Evolutionary conservation across 2,329 filamentous ascomycete species (phyloP).

Genomic region (Talaromyces islandicus): DNA sequence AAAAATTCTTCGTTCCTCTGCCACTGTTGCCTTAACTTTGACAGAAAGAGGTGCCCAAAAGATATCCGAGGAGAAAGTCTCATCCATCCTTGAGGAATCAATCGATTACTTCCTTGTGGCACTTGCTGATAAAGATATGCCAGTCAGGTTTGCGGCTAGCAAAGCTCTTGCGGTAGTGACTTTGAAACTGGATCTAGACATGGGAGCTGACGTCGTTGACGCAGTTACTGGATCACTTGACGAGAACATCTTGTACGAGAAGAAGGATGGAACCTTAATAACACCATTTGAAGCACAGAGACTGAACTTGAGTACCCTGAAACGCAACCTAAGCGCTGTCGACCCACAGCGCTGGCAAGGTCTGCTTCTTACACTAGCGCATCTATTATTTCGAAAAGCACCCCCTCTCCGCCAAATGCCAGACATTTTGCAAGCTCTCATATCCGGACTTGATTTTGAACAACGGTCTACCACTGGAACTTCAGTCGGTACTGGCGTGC

Average conservation of each 20-base stretch:
- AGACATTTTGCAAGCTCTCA: constrained; percentile 67
- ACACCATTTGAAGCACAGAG: constrained; percentile 27
- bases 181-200: constrained; percentile 68
- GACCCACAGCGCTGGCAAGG: constrained; percentile 89
- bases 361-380: constrained; percentile 76
- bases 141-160: constrained; percentile 82
- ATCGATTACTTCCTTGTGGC: constrained; percentile 76
- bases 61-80: constrained; percentile 26
- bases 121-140: constrained; percentile 81
- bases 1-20: constrained; percentile 74
- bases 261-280: constrained; percentile 35
- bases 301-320: constrained; percentile 33
- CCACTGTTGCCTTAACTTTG: constrained; percentile 57
- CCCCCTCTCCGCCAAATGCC: constrained; percentile 65
- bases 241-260: constrained; percentile 56
- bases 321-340: constrained; percentile 63
- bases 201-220: constrained; percentile 82
- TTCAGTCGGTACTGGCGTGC: constrained; percentile 80
- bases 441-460: constrained; percentile 80
- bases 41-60: constrained; percentile 30
- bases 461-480: constrained; percentile 79
- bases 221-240: constrained; percentile 67
- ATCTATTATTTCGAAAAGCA: constrained; percentile 78
- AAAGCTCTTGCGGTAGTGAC: constrained; percentile 88
- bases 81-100: constrained; percentile 65